These are phyloP conservation scores for Pyricularia grisea DNA, from an alignment of 2,329 filamentous ascomycete genomes.

Conservation along the genomic window DNA sequence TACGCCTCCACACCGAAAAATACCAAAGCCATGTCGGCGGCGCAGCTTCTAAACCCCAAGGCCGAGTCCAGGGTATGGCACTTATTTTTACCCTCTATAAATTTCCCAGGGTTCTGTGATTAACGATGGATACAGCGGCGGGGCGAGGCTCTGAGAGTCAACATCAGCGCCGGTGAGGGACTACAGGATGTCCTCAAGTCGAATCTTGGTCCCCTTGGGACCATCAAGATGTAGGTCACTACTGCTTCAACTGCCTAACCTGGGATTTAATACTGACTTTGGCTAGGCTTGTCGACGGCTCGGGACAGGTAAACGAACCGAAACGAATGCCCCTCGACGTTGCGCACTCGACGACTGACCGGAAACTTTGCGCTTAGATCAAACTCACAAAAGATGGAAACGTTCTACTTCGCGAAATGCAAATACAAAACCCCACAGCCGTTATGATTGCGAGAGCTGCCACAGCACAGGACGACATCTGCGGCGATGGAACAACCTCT, in stretches of 20 bases:
- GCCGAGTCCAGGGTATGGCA: constrained; percentile 83
- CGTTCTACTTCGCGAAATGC: constrained; percentile 68
- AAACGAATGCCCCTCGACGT: constrained; percentile 9
- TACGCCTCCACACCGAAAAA: constrained; percentile 4
- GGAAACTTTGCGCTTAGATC: constrained; percentile 48
- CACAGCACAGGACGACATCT: constrained; percentile 97
- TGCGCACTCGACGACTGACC: constrained; percentile 10
- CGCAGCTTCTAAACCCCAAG: constrained; percentile 97
- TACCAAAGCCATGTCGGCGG: constrained; percentile 68
- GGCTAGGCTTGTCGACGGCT: constrained; percentile 56
- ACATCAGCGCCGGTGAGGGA: constrained; percentile 94
- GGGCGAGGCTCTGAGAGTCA: constrained; percentile 92
- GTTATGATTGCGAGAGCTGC: constrained; percentile 77
- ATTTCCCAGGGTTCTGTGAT: not conserved
- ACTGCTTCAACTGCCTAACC: not conserved
- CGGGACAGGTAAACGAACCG: constrained; percentile 47
- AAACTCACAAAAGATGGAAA: constrained; percentile 99
- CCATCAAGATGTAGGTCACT: constrained; percentile 75
- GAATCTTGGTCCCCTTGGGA: constrained; percentile 87
- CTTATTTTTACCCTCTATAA: constrained; percentile 6
- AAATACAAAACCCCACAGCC: constrained; percentile 98
- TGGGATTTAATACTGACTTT: constrained; percentile 14
- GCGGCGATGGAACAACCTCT: constrained; percentile 93
- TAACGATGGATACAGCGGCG: constrained; percentile 54
- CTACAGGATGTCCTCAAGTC: constrained; percentile 91